These are phyloP conservation scores for Magnaporthales sp. DNA, from an alignment of 2,329 filamentous ascomycete species.

Conservation along the genomic window DNA sequence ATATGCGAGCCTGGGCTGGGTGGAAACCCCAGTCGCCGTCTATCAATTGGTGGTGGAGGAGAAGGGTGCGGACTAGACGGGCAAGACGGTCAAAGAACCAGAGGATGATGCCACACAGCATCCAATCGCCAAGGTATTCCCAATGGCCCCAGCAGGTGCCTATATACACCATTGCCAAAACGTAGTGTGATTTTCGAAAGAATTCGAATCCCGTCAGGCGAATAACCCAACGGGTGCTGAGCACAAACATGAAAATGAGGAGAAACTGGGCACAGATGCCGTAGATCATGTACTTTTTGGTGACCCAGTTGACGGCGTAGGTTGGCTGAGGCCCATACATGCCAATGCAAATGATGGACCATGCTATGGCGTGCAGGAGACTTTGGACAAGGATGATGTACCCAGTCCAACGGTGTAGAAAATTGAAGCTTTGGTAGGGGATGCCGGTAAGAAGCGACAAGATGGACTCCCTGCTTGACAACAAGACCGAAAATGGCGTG, in stretches of 20 bases:
- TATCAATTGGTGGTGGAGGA: slow-evolving; percentile 46
- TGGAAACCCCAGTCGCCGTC: slow-evolving; percentile 4
- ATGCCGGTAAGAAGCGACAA: slow-evolving; percentile 63
- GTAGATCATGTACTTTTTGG: slow-evolving; percentile 62
- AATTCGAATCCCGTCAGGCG: slow-evolving; percentile 59
- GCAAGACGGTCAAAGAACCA: slow-evolving; percentile 56
- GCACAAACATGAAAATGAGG: slow-evolving; percentile 48
- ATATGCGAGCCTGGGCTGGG: slow-evolving; percentile 36
- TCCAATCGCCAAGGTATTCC: slow-evolving; percentile 57
- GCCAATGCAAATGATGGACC: slow-evolving; percentile 31
- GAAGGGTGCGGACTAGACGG: slow-evolving; percentile 45
- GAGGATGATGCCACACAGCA: slow-evolving; percentile 56
- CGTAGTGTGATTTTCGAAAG: slow-evolving; percentile 66
- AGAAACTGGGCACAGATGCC: slow-evolving; percentile 61
- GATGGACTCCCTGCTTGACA: slow-evolving; percentile 59
- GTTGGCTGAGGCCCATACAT: slow-evolving; percentile 36
- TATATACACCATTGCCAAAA: slow-evolving; percentile 65
- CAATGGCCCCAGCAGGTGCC: slow-evolving; percentile 72
- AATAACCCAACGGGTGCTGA: slow-evolving; percentile 45
- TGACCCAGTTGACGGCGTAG: slow-evolving; percentile 46
- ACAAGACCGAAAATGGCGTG: slow-evolving; percentile 59
- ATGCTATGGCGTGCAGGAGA: slow-evolving; percentile 60
- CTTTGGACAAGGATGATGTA: slow-evolving; percentile 64
- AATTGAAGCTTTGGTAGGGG: slow-evolving; percentile 70
- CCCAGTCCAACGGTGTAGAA: slow-evolving; percentile 68